Conservation (phyloP, 2,329 filamentous ascomycete species). For the Raffaelea albimanens region DNA sequence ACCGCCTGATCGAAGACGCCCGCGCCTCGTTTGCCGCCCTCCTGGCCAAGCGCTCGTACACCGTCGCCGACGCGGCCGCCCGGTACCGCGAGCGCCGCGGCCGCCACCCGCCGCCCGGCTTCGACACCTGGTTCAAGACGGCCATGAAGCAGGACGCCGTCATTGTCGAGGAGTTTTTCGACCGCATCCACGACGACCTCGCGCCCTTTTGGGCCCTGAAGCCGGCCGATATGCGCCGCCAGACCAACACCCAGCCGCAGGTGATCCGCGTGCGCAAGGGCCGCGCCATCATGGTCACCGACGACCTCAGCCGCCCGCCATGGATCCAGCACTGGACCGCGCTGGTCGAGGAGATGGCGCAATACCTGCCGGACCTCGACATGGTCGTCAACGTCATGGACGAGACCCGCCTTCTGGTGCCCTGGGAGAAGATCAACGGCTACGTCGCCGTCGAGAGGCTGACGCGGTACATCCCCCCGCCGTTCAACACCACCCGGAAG, state of each 20-base stretch:
- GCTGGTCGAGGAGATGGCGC: slow-evolving; percentile 40
- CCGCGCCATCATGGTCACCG: slow-evolving; percentile 25
- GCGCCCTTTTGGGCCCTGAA: slow-evolving; percentile 45
- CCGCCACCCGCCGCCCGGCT: slow-evolving; percentile 37
- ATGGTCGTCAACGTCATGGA: slow-evolving; percentile 57
- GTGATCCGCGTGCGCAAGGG: slow-evolving; percentile 38
- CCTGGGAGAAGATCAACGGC: slow-evolving; percentile 44
- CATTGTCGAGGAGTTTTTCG: slow-evolving; percentile 39
- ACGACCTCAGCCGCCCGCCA: slow-evolving; percentile 27
- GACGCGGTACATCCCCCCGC: slow-evolving; percentile 30
- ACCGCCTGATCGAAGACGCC: slow-evolving; percentile 31
- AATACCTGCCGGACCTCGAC: slow-evolving; percentile 52
- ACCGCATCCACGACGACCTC: slow-evolving; percentile 42
- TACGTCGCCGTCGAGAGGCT: slow-evolving; percentile 38
- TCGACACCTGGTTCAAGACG: slow-evolving; percentile 35
- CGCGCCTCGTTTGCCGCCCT: slow-evolving; percentile 26
- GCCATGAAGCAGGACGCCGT: slow-evolving; percentile 29
- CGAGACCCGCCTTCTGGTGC: slow-evolving; percentile 50
- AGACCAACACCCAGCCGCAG: slow-evolving; percentile 31
- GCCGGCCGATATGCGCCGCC: slow-evolving; percentile 19
- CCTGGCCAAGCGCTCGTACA: slow-evolving; percentile 31
- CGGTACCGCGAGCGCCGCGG: slow-evolving; percentile 34
- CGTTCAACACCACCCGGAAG: slow-evolving; percentile 31
- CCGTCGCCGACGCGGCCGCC: slow-evolving; percentile 33
- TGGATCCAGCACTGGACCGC: slow-evolving; percentile 38